Evolutionary conservation across 2,329 filamentous ascomycete genomes (phyloP).

Genomic region (Diaporthe velutina): DNA sequence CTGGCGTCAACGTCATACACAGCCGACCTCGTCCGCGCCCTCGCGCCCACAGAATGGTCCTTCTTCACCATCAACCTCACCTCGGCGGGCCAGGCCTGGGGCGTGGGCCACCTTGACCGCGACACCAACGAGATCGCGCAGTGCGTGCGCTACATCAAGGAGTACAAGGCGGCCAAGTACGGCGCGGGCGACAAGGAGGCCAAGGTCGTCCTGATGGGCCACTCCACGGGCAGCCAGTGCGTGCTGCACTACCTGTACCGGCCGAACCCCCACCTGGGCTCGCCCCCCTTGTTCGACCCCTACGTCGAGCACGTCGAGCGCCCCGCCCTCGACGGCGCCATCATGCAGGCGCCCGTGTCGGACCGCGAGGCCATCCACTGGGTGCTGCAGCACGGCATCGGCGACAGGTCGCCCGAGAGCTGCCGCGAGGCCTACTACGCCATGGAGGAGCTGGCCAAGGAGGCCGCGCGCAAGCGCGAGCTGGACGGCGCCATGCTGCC

Average conservation of each 20-base stretch:
- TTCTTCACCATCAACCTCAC: constrained; percentile 55
- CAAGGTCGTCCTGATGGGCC: constrained; percentile 75
- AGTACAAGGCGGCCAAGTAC: constrained; percentile 49
- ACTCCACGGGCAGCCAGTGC: constrained; percentile 77
- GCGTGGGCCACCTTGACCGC: constrained; percentile 52
- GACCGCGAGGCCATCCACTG: constrained; percentile 67
- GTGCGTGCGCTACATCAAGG: constrained; percentile 47
- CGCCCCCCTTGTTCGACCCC: constrained; percentile 42
- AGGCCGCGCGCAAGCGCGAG: constrained; percentile 41
- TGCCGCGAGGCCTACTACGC: constrained; percentile 52
- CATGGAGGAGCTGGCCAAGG: constrained; percentile 52
- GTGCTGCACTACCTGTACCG: constrained; percentile 71
- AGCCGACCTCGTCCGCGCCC: constrained; percentile 54
- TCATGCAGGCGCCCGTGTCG: constrained; percentile 74
- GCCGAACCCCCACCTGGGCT: constrained; percentile 52
- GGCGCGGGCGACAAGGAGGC: constrained; percentile 48
- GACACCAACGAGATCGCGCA: constrained; percentile 52
- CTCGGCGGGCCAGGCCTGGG: constrained; percentile 52
- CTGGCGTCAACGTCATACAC: constrained; percentile 63
- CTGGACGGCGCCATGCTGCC: constrained; percentile 50
- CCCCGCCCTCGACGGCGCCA: constrained; percentile 66
- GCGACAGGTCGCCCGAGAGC: constrained; percentile 46
- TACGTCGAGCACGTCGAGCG: constrained; percentile 51
- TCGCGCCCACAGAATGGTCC: constrained; percentile 53
- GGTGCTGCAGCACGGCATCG: constrained; percentile 50